phyloP scores from a whole-genome alignment of 352 stramenopile species.

The Globisporangium middletonii region DNA sequence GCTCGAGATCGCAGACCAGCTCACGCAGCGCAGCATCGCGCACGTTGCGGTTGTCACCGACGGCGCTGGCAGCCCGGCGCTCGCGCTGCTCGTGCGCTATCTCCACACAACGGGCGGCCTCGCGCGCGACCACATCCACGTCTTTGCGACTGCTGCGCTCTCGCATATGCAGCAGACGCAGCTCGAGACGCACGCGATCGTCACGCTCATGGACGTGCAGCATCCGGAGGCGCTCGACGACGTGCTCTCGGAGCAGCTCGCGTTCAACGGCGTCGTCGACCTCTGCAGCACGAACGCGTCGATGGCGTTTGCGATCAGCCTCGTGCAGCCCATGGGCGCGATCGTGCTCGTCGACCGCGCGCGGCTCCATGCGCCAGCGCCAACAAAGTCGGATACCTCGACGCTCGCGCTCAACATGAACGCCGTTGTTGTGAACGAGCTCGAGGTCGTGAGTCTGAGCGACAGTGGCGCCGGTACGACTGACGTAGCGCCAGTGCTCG shows the following conservation, averaged over 20 bases:
- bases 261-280: conserved; percentile 47
- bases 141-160: conserved; percentile 20
- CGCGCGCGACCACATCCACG: conserved; percentile 17
- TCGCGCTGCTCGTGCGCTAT: conserved; percentile 20
- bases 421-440: conserved; percentile 57
- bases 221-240: conserved; percentile 16
- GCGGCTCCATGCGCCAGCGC: conserved; percentile 18
- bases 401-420: conserved; percentile 62
- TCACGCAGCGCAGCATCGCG: conserved; percentile 15
- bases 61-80: conserved; percentile 15
- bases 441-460: conserved; percentile 33
- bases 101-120: conserved; percentile 21
- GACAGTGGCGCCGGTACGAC: conserved; percentile 16
- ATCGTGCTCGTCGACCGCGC: conserved; percentile 31
- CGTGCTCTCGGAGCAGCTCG: conserved; percentile 10
- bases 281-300: conserved; percentile 41
- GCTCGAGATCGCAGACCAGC: conserved; percentile 24
- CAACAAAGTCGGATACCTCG: background rate
- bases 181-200: conserved; percentile 14
- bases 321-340: conserved; percentile 43
- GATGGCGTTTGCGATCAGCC: conserved; percentile 27
- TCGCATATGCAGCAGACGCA: background rate
- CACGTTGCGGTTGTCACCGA: conserved; percentile 25
- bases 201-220: conserved; percentile 31
- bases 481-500: conserved; percentile 27